Evolutionary conservation across 768 basidiomycete species (phyloP), one percentile per base, ranked within the genome.

Genomic region (Lactarius sp.): DNA sequence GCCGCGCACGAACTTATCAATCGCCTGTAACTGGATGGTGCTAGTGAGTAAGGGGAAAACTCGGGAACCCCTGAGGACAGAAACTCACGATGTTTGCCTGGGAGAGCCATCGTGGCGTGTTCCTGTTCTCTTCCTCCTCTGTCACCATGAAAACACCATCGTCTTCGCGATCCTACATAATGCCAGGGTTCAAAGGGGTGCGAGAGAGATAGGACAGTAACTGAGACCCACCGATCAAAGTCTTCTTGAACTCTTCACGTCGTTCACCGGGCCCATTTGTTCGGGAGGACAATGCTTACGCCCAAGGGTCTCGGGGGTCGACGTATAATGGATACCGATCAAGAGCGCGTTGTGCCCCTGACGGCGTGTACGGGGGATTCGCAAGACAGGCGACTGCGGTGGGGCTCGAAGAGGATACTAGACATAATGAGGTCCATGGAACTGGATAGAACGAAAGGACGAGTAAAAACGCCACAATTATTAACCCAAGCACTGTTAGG

Each of bases 121-220:
- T 33, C 0, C 8, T 6, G 42, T 49, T 59, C 5, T 4, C 20
- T 1, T 65, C 55, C 6, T 68, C 61, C 13, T 69, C 68, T 3
- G 63, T 68, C 66, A 69, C 68, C 12, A 65, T 34, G 7, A 50
- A 4, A 12, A 65, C 61, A 3, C 68, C 66, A 7, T 69, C 66
- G 3, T 56, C 22, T 18, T 56, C 63, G 14, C 36, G 34, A 37
- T 52, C 34, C 51, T 61, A 46, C 3, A 14, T n/a, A 27, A 18
- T 8, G 16, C 7, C 20, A 49, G 1, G 7, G 18, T 50, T 36
- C 36, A 37, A 39, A 14, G 22, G 33, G 20, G n/a, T 39, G 37
- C 44, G 39, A 20, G 9, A 16, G 13, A 7, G 6, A 14, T 14
- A 31, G 33, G 36, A 22, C 0, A 6, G 47, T 14, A 12, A 46